These are phyloP conservation scores for Verruconis gallopava DNA, from an alignment of 2,329 filamentous ascomycete species.

Conservation along the genomic window DNA sequence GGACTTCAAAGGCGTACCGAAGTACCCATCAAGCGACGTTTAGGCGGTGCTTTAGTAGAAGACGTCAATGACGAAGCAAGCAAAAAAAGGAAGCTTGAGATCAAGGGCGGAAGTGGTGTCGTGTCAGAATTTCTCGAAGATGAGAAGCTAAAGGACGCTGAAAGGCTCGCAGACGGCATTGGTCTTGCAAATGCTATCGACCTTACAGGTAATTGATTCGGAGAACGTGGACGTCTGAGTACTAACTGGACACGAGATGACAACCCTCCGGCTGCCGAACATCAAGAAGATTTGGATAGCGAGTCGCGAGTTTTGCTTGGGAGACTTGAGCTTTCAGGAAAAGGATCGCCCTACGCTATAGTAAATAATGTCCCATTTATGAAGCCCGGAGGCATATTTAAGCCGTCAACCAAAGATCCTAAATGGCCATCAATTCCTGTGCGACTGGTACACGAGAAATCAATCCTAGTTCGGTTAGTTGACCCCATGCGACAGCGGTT, in stretches of 20 bases:
- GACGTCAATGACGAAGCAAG: conserved; percentile 24
- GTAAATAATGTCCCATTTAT: background rate
- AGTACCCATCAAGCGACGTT: no score
- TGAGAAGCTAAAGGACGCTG: conserved; percentile 35
- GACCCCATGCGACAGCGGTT: conserved; percentile 62
- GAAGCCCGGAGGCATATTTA: background rate
- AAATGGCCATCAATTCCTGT: background rate
- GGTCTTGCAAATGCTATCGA: conserved; percentile 24
- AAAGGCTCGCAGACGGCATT: conserved; percentile 19
- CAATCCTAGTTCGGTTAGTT: conserved; percentile 32
- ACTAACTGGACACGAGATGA: no score
- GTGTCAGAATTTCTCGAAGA: conserved; percentile 49
- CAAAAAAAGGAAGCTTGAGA: conserved; percentile 31
- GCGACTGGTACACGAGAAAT: background rate
- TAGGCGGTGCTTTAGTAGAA: no score
- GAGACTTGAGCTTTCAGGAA: background rate
- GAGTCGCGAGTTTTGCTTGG: background rate
- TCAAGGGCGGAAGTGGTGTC: conserved; percentile 29
- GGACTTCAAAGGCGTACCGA: no score
- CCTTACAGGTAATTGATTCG: conserved; percentile 44
- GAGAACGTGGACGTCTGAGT: no score
- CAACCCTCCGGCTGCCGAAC: no score
- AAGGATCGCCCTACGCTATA: background rate
- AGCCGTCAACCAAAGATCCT: background rate
- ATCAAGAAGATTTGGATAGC: no score